Evolutionary conservation across 306 rosid genomes (phyloP).

Genomic region (Prunus salicina): DNA sequence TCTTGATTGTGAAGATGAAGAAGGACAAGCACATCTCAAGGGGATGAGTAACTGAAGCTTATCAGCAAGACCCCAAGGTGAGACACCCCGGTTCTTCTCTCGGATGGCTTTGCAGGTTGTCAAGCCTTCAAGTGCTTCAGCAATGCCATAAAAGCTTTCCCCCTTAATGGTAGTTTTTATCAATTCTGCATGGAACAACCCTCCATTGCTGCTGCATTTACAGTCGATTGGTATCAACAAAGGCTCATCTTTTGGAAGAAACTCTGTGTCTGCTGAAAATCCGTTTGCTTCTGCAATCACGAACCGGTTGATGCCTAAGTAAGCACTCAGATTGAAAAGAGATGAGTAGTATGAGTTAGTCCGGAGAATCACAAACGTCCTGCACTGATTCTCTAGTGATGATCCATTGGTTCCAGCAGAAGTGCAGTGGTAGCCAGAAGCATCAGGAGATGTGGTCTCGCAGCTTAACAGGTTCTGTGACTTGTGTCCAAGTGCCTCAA

Average conservation of each 20-base stretch:
- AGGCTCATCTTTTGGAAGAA: conserved; percentile 52
- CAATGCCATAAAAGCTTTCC: conserved; percentile 64
- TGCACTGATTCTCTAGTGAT: conserved; percentile 39
- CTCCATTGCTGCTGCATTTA: conserved; percentile 69
- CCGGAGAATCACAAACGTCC: conserved; percentile 61
- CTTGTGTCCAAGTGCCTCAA: conserved; percentile 38
- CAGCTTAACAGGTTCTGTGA: conserved; percentile 46
- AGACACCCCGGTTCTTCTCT: conserved; percentile 54
- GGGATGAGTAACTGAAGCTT: conserved; percentile 52
- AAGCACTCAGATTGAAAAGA: conserved; percentile 63
- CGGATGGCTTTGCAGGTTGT: conserved; percentile 63
- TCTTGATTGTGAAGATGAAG: conserved; percentile 39
- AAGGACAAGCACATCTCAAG: conserved; percentile 76
- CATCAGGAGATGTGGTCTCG: conserved; percentile 40
- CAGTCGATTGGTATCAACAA: conserved; percentile 75
- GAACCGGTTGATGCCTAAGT: conserved; percentile 58
- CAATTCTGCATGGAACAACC: conserved; percentile 48
- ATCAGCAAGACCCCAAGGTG: conserved; percentile 50
- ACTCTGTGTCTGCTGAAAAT: conserved; percentile 62
- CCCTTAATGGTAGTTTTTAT: conserved; percentile 55
- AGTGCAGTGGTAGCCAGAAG: conserved; percentile 54
- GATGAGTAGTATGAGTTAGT: conserved; percentile 66
- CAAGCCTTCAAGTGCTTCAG: conserved; percentile 70
- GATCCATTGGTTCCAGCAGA: conserved; percentile 15
- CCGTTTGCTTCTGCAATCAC: conserved; percentile 58